Base-by-base conservation (phyloP, 805 yeast genomes). In the Tetrapisispora nanseiensis region DNA sequence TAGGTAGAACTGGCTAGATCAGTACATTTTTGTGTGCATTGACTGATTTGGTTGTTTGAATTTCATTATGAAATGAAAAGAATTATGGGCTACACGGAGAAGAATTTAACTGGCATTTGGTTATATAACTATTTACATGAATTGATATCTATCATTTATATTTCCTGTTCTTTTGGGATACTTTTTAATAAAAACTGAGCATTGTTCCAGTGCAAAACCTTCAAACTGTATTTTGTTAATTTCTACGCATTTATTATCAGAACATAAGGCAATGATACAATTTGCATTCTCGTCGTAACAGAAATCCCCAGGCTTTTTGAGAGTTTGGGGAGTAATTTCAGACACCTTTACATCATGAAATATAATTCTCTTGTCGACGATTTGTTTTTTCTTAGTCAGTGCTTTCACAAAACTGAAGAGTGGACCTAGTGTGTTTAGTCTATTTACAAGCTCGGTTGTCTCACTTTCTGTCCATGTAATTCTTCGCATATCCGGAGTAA, bases 391-490 rank as follows among this genome's bases (percentile, higher is more conserved):
- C 24, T 57, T 54, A 8, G 64, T 49, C 12, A 62, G 49, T 20
- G 53, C 46, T 16, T 68, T 66, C 33, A 64, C 70, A 49, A 61
- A 72, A 1, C 83, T 65, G 51, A 65, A 69, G 12, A 82, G 48
- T 0, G 77, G 70, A 0, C 89, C 90, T 37, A 83, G 54, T 0
- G 80, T 76, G 43, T 71, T 72, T 30, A 56, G 54, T 32, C 68
- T 57, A 28, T 77, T 64, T 7, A 66, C 42, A 1, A 82, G 62
- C 6, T 65, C 57, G 0, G 55, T 43, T 0, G 77, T 51, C 3
- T 68, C 46, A 31, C 60, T 56, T 2, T 37, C 39, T 1, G 45
- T 23, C 86, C 90, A 83, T 3, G 63, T 32, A 2, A 81, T 65
- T 31, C 67, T 65, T 6, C 63, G 55, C 57, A 68, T 70, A 1